phyloP scores from a whole-genome alignment of 2,329 filamentous ascomycete genomes.

The Diaporthe longicolla region DNA sequence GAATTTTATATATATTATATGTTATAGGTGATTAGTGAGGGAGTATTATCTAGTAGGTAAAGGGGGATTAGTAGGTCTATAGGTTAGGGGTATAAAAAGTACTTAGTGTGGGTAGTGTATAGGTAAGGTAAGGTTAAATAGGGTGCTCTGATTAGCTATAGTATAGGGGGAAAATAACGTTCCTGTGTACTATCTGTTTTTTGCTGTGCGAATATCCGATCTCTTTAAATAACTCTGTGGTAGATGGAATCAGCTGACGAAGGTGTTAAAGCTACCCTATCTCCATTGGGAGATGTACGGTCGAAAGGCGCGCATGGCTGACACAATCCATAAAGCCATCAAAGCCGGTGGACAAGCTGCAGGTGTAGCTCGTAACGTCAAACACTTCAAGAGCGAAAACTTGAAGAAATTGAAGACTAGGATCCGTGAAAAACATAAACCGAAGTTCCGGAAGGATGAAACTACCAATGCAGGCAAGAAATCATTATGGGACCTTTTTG shows the following conservation, averaged over 20 bases:
- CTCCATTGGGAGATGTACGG: background rate
- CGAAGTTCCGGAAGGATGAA: background rate
- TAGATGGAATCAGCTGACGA: background rate
- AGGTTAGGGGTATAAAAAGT: too few relatives aligned
- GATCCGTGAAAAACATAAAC: background rate
- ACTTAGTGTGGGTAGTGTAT: too few relatives aligned
- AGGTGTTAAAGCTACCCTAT: background rate
- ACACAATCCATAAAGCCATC: background rate
- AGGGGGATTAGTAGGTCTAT: too few relatives aligned
- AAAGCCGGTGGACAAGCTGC: background rate
- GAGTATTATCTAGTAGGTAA: too few relatives aligned
- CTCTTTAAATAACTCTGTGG: background rate
- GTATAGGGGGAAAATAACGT: too few relatives aligned
- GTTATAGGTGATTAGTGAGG: too few relatives aligned
- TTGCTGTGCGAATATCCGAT: too few relatives aligned
- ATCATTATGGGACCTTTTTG: background rate
- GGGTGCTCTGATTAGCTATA: too few relatives aligned
- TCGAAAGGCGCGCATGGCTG: background rate
- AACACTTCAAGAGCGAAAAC: background rate
- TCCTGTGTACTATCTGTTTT: too few relatives aligned
- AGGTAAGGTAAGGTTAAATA: too few relatives aligned
- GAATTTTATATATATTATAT: too few relatives aligned
- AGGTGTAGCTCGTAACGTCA: background rate
- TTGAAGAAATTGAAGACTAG: background rate
- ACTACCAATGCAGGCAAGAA: background rate